Evolutionary conservation across 768 basidiomycete genomes (phyloP).

Genomic region (Kwoniella europaea): DNA sequence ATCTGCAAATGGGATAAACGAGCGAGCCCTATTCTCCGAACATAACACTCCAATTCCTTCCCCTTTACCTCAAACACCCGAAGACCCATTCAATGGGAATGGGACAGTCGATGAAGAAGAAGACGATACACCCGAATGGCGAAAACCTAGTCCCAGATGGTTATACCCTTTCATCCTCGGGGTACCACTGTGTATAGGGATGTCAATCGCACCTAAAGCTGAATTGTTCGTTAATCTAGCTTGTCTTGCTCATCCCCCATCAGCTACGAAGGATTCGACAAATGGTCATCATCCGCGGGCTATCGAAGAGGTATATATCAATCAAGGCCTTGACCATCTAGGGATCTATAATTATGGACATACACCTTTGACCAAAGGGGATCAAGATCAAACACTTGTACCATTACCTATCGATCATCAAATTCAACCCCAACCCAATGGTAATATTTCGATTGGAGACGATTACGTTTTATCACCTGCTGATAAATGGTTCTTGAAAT

Average conservation of each 20-base stretch:
- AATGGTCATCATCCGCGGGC: background rate
- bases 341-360: too few relatives aligned
- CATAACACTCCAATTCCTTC: slow-evolving; percentile 6
- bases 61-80: background rate
- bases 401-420: background rate
- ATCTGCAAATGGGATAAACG: slow-evolving; percentile 13
- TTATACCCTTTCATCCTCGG: slow-evolving; percentile 49
- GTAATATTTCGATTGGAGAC: background rate
- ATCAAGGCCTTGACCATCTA: too few relatives aligned
- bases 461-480: slow-evolving; percentile 30
- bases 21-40: slow-evolving; percentile 30
- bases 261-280: slow-evolving; percentile 10
- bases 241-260: slow-evolving; percentile 56
- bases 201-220: slow-evolving; percentile 50
- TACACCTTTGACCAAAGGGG: too few relatives aligned
- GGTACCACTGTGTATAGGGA: slow-evolving; percentile 47
- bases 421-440: background rate
- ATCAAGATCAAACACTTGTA: background rate
- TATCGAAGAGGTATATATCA: too few relatives aligned
- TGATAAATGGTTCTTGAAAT: slow-evolving; percentile 46
- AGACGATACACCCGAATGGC: slow-evolving; percentile 39
- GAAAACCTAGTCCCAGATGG: slow-evolving; percentile 44
- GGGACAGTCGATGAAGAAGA: background rate
- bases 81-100: background rate
- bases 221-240: slow-evolving; percentile 56